Evolutionary conservation across 148 eudicot species (phyloP).

Genomic region (Fagopyrum esculentum): DNA sequence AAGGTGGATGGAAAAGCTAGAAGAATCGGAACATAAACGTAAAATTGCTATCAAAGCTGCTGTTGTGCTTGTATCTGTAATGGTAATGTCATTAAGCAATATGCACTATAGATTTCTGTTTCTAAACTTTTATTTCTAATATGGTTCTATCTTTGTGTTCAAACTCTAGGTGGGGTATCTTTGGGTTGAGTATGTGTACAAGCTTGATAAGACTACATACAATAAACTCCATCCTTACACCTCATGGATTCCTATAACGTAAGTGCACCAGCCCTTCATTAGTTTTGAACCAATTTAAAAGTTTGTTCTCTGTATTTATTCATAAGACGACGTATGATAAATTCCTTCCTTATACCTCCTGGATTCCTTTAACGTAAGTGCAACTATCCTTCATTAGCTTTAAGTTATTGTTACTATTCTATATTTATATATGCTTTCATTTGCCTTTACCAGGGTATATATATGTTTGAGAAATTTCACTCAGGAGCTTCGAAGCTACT

Average conservation of each 20-base stretch:
- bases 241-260: conserved; percentile 99
- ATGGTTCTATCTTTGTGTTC: conserved; percentile 9
- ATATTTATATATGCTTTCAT: conserved; percentile 14
- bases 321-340: conserved; percentile 72
- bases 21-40: conserved; percentile 67
- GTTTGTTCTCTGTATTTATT: neutral
- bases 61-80: conserved; percentile 38
- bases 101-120: neutral
- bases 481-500: conserved; percentile 65
- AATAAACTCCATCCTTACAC: conserved; percentile 92
- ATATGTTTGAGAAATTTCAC: conserved; percentile 88
- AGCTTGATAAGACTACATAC: conserved; percentile 77
- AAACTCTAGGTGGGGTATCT: conserved; percentile 65
- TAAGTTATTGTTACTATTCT: neutral
- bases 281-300: neutral
- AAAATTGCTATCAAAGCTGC: conserved; percentile 54
- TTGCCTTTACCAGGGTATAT: conserved; percentile 53
- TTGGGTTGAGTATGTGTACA: conserved; percentile 88
- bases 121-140: neutral
- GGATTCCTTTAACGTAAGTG: conserved; percentile 93
- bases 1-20: conserved; percentile 95
- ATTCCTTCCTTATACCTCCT: conserved; percentile 93
- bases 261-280: conserved; percentile 15
- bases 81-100: conserved; percentile 29
- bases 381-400: neutral